phyloP scores from a whole-genome alignment of 1,284 basidiomycete species.

The Naganishia sp. region DNA sequence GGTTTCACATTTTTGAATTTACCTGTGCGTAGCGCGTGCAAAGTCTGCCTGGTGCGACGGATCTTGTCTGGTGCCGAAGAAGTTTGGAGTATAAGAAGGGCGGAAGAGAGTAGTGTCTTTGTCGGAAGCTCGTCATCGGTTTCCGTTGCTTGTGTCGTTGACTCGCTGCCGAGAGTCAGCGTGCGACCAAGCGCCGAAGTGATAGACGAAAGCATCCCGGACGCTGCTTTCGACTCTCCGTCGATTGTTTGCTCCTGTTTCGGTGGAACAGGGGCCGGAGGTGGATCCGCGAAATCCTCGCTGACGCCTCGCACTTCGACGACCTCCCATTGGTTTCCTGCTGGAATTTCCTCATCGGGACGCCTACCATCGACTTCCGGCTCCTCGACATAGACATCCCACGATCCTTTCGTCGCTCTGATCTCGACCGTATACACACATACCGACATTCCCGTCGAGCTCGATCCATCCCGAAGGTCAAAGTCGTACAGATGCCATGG shows the following conservation, averaged over 20 bases:
- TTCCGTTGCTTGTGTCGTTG: conserved; percentile 23
- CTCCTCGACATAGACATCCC: conserved; percentile 66
- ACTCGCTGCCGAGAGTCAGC: conserved; percentile 22
- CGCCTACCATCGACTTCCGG: conserved; percentile 57
- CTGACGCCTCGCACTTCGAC: conserved; percentile 77
- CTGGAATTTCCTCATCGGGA: background rate
- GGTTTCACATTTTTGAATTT: conserved; percentile 45
- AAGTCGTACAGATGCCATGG: conserved; percentile 74
- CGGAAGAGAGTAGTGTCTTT: conserved; percentile 49
- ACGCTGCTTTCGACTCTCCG: background rate
- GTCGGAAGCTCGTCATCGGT: conserved; percentile 37
- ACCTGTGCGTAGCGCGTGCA: conserved; percentile 43
- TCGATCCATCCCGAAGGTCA: conserved; percentile 46
- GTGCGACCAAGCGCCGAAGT: conserved; percentile 8
- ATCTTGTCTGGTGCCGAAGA: conserved; percentile 51
- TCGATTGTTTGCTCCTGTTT: background rate
- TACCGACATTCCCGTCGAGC: conserved; percentile 71
- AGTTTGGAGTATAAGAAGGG: conserved; percentile 52
- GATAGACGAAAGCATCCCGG: conserved; percentile 4
- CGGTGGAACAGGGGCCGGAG: conserved; percentile 43
- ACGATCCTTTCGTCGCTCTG: conserved; percentile 45
- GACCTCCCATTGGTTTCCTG: conserved; percentile 62
- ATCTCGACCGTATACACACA: conserved; percentile 74
- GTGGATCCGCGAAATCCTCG: conserved; percentile 74
- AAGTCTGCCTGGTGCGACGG: conserved; percentile 47